Percentiles rank a stretch among this genome's conserved stretches.
Conservation (phyloP, 2,329 filamentous ascomycete genomes). For the Colletotrichum cordylinicola region DNA sequence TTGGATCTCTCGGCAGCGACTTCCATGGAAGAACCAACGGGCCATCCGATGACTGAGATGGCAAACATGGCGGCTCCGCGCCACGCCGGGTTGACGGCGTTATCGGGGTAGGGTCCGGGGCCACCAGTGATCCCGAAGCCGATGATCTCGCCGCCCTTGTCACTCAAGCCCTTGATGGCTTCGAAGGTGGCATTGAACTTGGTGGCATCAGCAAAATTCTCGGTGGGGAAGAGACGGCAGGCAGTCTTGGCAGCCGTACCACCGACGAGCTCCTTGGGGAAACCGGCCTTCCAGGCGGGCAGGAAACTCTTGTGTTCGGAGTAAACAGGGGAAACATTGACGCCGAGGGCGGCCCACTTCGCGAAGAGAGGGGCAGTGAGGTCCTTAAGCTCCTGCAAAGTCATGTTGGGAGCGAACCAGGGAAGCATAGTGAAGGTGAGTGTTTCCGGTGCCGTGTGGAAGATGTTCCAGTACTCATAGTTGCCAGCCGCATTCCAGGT, state of each 20-base stretch:
- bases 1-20: constrained; percentile 27
- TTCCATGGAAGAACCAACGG: neutral
- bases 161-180: constrained; percentile 42
- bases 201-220: neutral
- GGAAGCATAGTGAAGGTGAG: constrained; percentile 32
- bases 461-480: constrained; percentile 30
- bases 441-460: constrained; percentile 26
- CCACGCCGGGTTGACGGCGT: constrained; percentile 51
- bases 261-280: constrained; percentile 24
- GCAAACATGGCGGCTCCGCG: constrained; percentile 40
- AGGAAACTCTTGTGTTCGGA: constrained; percentile 29
- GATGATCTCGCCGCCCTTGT: constrained; percentile 45
- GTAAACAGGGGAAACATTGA: constrained; percentile 29
- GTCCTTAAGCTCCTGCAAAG: constrained; percentile 36
- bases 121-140: constrained; percentile 43
- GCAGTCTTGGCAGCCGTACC: constrained; percentile 3
- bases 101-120: constrained; percentile 32
- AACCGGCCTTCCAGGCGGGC: constrained; percentile 28
- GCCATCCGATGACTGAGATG: constrained; percentile 28
- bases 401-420: constrained; percentile 31
- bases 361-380: constrained; percentile 38
- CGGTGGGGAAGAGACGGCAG: constrained; percentile 3
- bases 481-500: constrained; percentile 25
- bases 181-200: constrained; percentile 38
- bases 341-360: constrained; percentile 34